A percentile compares a stretch with the other conserved stretches of the same genome.
Evolutionary conservation across 352 stramenopile genomes (phyloP).

Genomic region (Globisporangium echinulatum): DNA sequence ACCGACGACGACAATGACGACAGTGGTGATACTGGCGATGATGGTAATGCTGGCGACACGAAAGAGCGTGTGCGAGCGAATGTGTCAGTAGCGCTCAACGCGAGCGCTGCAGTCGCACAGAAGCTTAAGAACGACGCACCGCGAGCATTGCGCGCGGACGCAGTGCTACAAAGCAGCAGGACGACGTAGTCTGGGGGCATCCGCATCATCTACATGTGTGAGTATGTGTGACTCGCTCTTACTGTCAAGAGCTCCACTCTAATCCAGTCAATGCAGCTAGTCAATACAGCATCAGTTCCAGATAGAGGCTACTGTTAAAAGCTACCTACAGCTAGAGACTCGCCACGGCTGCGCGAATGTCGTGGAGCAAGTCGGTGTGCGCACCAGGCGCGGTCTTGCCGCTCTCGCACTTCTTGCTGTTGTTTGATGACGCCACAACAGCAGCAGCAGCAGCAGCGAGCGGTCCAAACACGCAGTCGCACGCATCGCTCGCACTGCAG

Average conservation of each 20-base stretch:
- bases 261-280: no score
- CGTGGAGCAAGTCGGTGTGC: constrained; percentile 27
- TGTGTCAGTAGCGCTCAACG: background rate
- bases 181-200: no score
- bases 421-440: background rate
- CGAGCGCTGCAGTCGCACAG: background rate
- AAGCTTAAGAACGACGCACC: no score
- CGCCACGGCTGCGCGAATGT: constrained; percentile 39
- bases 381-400: constrained; percentile 8
- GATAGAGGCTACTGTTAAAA: no score
- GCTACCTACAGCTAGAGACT: constrained; percentile 16
- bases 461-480: constrained; percentile 40
- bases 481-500: constrained; percentile 11
- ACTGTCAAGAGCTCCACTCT: no score
- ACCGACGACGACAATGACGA: background rate
- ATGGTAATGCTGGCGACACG: background rate
- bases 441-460: background rate
- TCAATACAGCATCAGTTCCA: no score
- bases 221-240: no score
- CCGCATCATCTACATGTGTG: no score
- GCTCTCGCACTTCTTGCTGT: constrained; percentile 2
- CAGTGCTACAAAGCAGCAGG: no score
- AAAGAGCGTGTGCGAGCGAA: constrained; percentile 1
- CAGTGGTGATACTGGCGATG: background rate
- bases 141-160: no score